A percentile compares a stretch with the other conserved stretches of the same genome.
Evolutionary conservation across 129 eudicot genomes (phyloP).

Genomic region (Arctium lappa): DNA sequence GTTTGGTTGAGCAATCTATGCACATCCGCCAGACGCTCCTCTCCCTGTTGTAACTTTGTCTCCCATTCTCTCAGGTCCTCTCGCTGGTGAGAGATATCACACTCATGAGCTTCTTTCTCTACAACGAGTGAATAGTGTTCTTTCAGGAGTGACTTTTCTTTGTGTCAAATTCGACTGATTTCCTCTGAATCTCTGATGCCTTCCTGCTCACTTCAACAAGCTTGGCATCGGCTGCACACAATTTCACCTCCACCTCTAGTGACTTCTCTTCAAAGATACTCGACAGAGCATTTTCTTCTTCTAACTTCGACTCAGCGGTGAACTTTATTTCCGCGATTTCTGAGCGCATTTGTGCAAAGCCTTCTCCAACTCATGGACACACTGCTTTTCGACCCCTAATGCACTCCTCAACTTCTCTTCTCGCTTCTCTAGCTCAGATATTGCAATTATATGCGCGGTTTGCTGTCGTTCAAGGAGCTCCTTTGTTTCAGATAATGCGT

Average conservation of each 20-base stretch:
- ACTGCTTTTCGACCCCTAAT: not conserved
- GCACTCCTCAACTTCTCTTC: no score
- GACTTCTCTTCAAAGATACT: constrained; percentile 78
- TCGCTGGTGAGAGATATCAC: constrained; percentile 57
- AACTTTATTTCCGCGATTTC: constrained; percentile 91
- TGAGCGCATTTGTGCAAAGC: constrained; percentile 79
- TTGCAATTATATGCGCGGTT: no score
- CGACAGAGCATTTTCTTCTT: constrained; percentile 79
- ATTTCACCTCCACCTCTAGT: constrained; percentile 76
- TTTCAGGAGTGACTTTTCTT: constrained; percentile 74
- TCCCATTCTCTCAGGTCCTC: constrained; percentile 97
- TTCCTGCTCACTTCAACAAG: constrained; percentile 93
- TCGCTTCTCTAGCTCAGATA: no score
- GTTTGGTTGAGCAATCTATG: constrained; percentile 78
- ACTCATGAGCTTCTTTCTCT: constrained; percentile 76
- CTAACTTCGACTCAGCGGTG: constrained; percentile 81
- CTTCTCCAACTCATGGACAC: constrained; percentile 75
- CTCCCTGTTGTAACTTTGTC: constrained; percentile 74
- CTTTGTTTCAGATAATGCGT: no score
- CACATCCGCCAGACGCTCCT: constrained; percentile 79
- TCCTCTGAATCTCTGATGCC: constrained; percentile 83
- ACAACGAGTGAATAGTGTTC: constrained; percentile 66
- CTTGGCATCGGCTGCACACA: constrained; percentile 88
- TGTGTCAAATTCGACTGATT: constrained; percentile 56
- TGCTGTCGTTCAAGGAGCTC: no score